Base-by-base conservation (phyloP, 495 filamentous ascomycete species). In the Filosporella fistucella region DNA sequence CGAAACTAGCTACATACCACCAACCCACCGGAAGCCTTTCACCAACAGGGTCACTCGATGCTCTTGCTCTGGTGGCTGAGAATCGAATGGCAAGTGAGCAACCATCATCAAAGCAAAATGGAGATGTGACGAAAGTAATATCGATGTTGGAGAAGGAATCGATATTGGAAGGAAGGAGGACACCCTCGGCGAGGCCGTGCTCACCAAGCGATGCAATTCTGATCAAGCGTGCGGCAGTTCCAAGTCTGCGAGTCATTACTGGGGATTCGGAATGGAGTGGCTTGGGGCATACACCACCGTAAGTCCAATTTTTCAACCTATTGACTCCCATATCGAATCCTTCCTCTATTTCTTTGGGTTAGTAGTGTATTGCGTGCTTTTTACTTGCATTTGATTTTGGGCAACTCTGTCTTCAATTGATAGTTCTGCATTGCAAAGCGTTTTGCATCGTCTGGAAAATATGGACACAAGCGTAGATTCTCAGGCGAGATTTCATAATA, bases 181-280 rank as follows among this genome's bases (percentile, higher is more conserved):
- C 21, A 32, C 18, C 18, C 4, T 9, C 34, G 6, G 18, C n/a
- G 23, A 18, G 24, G 41, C 53, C 57, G 12, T 20, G 49, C 32
- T 60, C 57, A n/a, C 58, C 58, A 7, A 60, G 58, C 36, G 58
- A 60, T 35, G 51, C 54, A 0, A 52, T 60, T 22, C 47, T 60
- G 11, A 60, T 60, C 36, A 54, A 45, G 28, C 49, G 57, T 6
- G 40, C 47, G 10, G 33, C 44, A 2, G 36, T 52, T 23, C 56
- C 56, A 17, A 46, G 23, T 30, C 30, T 55, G 13, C 30, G 49
- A 40, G 11, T 56, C 1, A 38, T 52, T 22, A 59, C 52, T 8
- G 14, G 40, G 21, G 46, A 47, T n/a, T 32, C 44, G 14, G 35
- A 54, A 10, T 32, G 51, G 21, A 50, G 30, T 22, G 42, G 39